Evolutionary conservation across 495 filamentous ascomycete genomes (phyloP), one percentile per base, ranked within the genome.

Genomic region (Penicillium riverlandense): DNA sequence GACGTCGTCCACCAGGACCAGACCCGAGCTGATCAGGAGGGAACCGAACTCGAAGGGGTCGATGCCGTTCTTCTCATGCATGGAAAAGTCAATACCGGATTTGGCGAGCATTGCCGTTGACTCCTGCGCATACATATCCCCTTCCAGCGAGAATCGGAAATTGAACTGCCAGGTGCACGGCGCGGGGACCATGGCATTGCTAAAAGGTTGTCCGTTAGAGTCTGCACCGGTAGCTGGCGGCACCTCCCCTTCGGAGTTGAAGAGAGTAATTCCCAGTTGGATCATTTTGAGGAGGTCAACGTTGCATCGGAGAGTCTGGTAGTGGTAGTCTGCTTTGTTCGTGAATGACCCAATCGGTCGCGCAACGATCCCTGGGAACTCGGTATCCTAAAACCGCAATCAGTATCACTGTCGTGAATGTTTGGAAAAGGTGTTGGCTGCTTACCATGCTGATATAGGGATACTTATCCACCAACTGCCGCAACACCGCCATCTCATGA

Each of bases 151-250:
- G 60, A 97, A 98, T 54, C 90, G 86, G 68, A 98, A 98, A 70
- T 98, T 96, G 75, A 98, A 98, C 50, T 95, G 89, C 92, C 92
- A 98, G 13, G 92, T 95, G 54, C 83, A 91, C 8, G 90, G 90
- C 29, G 86, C 77, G 22, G 82, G 78, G 7, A 78, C 67, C 38
- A 85, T 72, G 44, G 69, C 75, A 45, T 72, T 75, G n/a, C 62
- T 63, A 11, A 66, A 67, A 6, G 64, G 52, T 65, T 69, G 54
- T 65, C 77, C 62, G 60, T 69, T 63, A 36, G 70, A 67, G 48
- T 87, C 80, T 29, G 79, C 73, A 7, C 75, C 75, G 47, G 76
- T 80, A 4, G 82, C 75, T 8, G 86, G 88, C 7, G 85, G 86
- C 8, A 86, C 79, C 44, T 96, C 86, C 32, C 94, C 94, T 41